Evolutionary conservation across 2,329 filamentous ascomycete species (phyloP), one percentile per base, ranked within the genome.

Genomic region (Venturia nashicola): DNA sequence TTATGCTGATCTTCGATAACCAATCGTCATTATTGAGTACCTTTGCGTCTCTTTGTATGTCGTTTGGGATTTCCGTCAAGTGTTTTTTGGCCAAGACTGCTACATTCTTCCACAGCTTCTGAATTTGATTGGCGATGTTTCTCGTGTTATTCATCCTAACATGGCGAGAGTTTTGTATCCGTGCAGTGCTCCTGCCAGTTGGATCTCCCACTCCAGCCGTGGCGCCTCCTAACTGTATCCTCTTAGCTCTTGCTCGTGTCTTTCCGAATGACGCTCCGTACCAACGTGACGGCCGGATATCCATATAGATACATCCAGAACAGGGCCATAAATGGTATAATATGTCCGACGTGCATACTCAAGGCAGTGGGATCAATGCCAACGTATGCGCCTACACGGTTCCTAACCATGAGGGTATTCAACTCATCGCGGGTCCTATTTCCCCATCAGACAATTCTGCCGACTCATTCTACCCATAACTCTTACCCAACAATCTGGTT

Each of bases 231-330:
- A 57, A 32, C 51, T 57, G 51, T 57, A 32, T 36, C 32, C 51
- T 34, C 18, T 57, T 36, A 57, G 51, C 51, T 20, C 18, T 57
- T 91, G 72, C 77, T 79, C 61, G 61, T 48, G 63, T 61, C 61
- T 67, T 75, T 68, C 78, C 75, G 65, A n/a, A 4, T 32, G 14
- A 54, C 32, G 44, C n/a, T 36, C 18, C 51, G 32, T 57, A 80
- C 76, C 64, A 94, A 77, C 46, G 83, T 86, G 61, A 89, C 78
- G 34, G 86, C 81, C 40, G 83, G 79, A 72, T 87, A 86, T 32
- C 90, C 90, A 71, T 91, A 80, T 67, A 91, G 79, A 76, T 90
- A 91, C 78, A 92, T 83, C 87, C 89, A 93, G 76, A 91, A 91
- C 32, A 93, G 78, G 18, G 88, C 84, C 90, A 94, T 94, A 63